Conservation (phyloP, 805 yeast species). For the Brettanomyces naardenensis region DNA sequence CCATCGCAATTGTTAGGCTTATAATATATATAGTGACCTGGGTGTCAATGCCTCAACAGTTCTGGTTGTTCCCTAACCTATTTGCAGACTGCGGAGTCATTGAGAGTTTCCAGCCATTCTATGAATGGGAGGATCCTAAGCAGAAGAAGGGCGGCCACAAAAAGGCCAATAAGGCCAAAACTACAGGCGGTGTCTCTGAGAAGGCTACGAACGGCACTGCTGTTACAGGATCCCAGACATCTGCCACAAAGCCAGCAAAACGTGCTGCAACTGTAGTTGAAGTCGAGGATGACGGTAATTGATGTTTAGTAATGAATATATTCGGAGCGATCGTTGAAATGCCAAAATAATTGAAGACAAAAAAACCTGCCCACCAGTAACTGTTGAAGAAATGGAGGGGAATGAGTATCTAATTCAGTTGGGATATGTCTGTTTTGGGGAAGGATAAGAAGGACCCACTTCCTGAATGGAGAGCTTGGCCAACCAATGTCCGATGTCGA, state of each 20-base stretch:
- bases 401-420: constrained; percentile 48
- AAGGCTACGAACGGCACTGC: constrained; percentile 16
- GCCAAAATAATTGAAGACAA: neutral
- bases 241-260: neutral
- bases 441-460: constrained; percentile 91
- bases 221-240: constrained; percentile 43
- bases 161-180: constrained; percentile 4
- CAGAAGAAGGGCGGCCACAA: constrained; percentile 13
- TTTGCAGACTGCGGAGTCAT: constrained; percentile 92
- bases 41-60: constrained; percentile 56
- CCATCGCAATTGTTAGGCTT: constrained; percentile 70
- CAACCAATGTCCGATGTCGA: constrained; percentile 94
- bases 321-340: neutral
- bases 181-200: constrained; percentile 1
- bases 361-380: neutral
- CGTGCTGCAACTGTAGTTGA: constrained; percentile 2
- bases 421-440: constrained; percentile 53
- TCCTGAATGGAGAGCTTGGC: constrained; percentile 89
- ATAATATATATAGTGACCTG: constrained; percentile 56
- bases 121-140: constrained; percentile 56
- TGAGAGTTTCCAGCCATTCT: constrained; percentile 87
- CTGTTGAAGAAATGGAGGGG: neutral
- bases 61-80: constrained; percentile 94
- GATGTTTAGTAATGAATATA: neutral
- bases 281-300: neutral